Percentiles rank a stretch among this genome's conserved stretches.
Evolutionary conservation across 2,329 filamentous ascomycete genomes (phyloP).

Genomic region (Aspergillus tamarii): DNA sequence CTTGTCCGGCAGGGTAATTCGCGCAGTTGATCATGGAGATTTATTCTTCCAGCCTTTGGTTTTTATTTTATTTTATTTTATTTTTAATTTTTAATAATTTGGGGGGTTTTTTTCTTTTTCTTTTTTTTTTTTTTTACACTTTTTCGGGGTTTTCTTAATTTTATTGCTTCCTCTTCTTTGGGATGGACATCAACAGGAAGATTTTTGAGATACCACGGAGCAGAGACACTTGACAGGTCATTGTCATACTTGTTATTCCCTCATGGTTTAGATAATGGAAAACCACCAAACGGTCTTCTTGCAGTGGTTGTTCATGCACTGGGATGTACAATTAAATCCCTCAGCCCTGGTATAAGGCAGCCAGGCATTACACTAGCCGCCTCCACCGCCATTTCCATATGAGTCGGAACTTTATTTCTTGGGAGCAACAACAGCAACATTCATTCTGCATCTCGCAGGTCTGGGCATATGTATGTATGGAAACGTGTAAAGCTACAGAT

Average conservation of each 20-base stretch:
- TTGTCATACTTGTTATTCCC: constrained; percentile 9
- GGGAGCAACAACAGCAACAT: not conserved
- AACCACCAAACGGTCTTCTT: not conserved
- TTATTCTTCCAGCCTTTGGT: not conserved
- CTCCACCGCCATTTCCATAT: constrained; percentile 1
- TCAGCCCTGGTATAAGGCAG: constrained; percentile 5
- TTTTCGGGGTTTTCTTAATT: not conserved
- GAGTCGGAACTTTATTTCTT: not conserved
- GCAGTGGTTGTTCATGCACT: not conserved
- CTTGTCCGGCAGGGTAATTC: constrained; percentile 25
- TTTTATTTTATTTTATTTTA: not conserved
- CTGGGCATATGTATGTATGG: not conserved
- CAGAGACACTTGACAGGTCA: not conserved
- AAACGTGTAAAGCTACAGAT: not conserved
- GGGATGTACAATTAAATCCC: not conserved
- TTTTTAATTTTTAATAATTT: not conserved
- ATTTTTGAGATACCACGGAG: not conserved
- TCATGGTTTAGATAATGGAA: constrained; percentile 8
- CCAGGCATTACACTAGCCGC: constrained; percentile 1
- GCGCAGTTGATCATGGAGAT: constrained; percentile 25
- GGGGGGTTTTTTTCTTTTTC: no score
- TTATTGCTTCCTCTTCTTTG: not conserved
- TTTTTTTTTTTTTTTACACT: not conserved
- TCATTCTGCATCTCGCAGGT: not conserved
- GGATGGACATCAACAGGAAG: no score